A percentile compares a stretch with the other conserved stretches of the same genome.
Conservation (phyloP, 176 grass and related monocot species). For the Musa troglodytarum region DNA sequence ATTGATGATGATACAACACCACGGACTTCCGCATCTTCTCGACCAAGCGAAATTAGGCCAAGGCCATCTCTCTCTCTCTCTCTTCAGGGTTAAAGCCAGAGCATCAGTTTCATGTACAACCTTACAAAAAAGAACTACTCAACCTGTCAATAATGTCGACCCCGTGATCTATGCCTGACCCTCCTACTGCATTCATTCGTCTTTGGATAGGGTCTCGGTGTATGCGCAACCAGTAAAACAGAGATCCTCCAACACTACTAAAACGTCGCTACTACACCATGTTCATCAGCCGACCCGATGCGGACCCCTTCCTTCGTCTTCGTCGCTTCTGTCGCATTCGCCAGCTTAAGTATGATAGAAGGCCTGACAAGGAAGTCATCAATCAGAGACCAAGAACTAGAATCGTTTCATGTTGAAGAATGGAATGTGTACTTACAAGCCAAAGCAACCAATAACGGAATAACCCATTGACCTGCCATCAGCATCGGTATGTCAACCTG, state of each 20-base stretch:
- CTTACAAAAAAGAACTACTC: background rate
- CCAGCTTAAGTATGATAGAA: conserved; percentile 75
- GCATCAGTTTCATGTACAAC: background rate
- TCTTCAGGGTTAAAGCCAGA: background rate
- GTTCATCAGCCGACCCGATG: conserved; percentile 31
- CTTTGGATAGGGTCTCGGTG: background rate
- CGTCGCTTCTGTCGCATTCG: conserved; percentile 65
- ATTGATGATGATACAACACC: conserved; percentile 5
- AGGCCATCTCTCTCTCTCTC: background rate
- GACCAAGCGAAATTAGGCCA: background rate
- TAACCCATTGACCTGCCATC: conserved; percentile 76
- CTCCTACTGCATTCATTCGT: background rate
- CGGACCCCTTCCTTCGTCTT: conserved; percentile 53
- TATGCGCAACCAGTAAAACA: background rate
- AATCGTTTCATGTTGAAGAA: background rate
- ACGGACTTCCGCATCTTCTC: background rate
- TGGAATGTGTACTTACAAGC: conserved; percentile 45
- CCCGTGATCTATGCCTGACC: background rate
- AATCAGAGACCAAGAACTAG: background rate
- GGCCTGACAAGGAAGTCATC: conserved; percentile 33
- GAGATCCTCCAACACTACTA: background rate
- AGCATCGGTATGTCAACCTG: conserved; percentile 80
- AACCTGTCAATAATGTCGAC: background rate
- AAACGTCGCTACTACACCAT: background rate
- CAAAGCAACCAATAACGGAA: conserved; percentile 61